Evolutionary conservation across 495 filamentous ascomycete species (phyloP), one percentile per base, ranked within the genome.

Genomic region (Tuber brumale): DNA sequence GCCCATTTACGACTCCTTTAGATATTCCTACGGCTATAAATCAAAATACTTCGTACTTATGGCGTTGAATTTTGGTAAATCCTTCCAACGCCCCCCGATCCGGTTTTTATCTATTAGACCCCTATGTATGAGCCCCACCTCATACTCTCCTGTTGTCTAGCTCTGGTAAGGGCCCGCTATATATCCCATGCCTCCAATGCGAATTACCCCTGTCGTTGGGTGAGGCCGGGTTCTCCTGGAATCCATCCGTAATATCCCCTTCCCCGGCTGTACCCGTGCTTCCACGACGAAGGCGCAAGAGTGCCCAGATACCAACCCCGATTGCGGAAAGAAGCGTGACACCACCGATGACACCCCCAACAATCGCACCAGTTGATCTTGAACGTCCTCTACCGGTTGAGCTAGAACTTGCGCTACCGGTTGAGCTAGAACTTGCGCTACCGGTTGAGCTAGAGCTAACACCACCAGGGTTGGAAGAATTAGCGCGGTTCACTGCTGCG

Each of bases 291-390:
- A 39, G 45, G 10, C 72, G 45, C 69, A 76, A 37, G 69, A 80
- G 70, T 12, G 76, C 4, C 35, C 72, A 73, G 3, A 27, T 27
- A 4, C 76, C 76, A 35, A 51, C 35, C 4, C 66, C 79, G 70
- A 80, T 23, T 9, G 80, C 19, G 6, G 74, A 77, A 21, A 76
- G 21, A 18, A 44, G 77, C 5, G 61, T 72, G 27, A 83, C 14
- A 12, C 82, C 81, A 1, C 81, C 81, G 19, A 83, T 72, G 35
- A 82, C 75, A 12, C 82, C 81, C 5, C 81, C 81, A 12, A 71
- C 82, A 14, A 83, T 80, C n/a, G 82, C 76, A 12, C n/a, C n/a
- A n/a, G n/a, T n/a, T n/a, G n/a, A n/a, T n/a, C n/a, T n/a, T n/a
- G n/a, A n/a, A n/a, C n/a, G n/a, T n/a, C n/a, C n/a, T n/a, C n/a